Percentiles rank a stretch among this genome's conserved stretches.
phyloP scores from a whole-genome alignment of 2,329 filamentous ascomycete genomes.

The Trichoderma sp. region DNA sequence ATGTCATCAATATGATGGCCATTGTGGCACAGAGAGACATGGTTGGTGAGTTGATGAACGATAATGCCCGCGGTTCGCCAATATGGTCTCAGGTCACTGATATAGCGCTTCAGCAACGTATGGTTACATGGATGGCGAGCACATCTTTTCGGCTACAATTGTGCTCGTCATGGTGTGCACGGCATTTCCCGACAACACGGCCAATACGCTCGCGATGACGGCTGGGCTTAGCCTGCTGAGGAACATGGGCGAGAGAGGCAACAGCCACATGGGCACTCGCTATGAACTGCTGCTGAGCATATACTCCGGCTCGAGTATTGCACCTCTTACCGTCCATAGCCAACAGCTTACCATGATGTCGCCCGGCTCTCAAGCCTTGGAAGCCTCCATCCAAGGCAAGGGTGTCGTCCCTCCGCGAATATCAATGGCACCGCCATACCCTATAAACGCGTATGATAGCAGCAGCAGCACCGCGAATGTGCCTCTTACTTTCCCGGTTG shows the following conservation, averaged over 20 bases:
- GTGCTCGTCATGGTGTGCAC: constrained; percentile 57
- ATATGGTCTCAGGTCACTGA: not conserved
- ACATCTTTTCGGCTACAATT: constrained; percentile 56
- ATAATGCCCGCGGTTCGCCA: not conserved
- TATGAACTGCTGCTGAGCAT: constrained; percentile 35
- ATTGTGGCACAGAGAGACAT: constrained; percentile 39
- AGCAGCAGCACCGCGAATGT: not conserved
- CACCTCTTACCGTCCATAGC: constrained; percentile 22
- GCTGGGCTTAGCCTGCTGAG: constrained; percentile 48
- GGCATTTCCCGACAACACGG: constrained; percentile 49
- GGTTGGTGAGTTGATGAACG: constrained; percentile 42
- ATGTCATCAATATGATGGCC: constrained; percentile 38
- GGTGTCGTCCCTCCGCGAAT: constrained; percentile 5
- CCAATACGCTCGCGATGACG: constrained; percentile 49
- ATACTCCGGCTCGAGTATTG: constrained; percentile 31
- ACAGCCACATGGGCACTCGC: constrained; percentile 46
- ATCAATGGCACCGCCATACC: constrained; percentile 18
- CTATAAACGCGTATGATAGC: constrained; percentile 6
- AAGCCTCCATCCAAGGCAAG: constrained; percentile 7
- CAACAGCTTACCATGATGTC: constrained; percentile 13
- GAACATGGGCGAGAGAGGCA: constrained; percentile 55
- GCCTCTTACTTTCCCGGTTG: constrained; percentile 33
- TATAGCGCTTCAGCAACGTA: constrained; percentile 46
- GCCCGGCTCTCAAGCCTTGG: not conserved
- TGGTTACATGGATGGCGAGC: constrained; percentile 60